Base-by-base conservation (phyloP, 2,329 filamentous ascomycete species). In the Didymella lethalis region DNA sequence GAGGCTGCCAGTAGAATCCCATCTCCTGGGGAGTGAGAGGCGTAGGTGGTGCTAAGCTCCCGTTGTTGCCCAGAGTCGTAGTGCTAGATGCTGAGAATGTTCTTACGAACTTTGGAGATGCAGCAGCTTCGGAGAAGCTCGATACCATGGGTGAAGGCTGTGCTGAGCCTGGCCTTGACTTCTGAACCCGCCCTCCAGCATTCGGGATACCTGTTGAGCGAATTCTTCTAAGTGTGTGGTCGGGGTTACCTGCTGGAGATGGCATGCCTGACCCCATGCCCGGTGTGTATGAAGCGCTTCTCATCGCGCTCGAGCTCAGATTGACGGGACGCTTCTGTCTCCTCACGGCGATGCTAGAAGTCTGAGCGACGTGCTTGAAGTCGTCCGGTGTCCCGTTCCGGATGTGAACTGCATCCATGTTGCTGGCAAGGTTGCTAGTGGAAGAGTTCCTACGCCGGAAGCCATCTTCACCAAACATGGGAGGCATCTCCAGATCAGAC, bases 81-180 rank as follows among this genome's bases (percentile, higher is more conserved):
- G 68, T 66, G 41, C 74, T 77, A 20, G 75, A 77, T 4, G 73
- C 68, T 2, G 75, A 77, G 31, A 75, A 72, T 2, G 80, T 73
- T 20, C 79, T 75, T 8, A 74, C 69, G 48, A 79, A 79, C 50
- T 79, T 80, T 12, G 80, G 79, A 12, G 79, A 82, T n/a, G 77
- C 76, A 57, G 80, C 79, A 56, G 80, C 77, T n/a, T 82, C 80
- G 5, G 78, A 74, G 60, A 83, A 83, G 32, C 75, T 79, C 52
- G 76, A 73, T 32, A 75, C 72, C 68, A 83, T 74, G 23, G 81
- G 81, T 20, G 81, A 84, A 12, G 80, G 78, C 64, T 83, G 81
- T 23, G 80, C 77, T 23, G 81, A 79, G 46, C 79, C 77, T 26
- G 77, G 72, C 32, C 68, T 73, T 1, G 76, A 72, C 61, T 84